These are phyloP conservation scores for Gynandropsis gynandra DNA, from an alignment of 345 rosid genomes.

Conservation along the genomic window DNA sequence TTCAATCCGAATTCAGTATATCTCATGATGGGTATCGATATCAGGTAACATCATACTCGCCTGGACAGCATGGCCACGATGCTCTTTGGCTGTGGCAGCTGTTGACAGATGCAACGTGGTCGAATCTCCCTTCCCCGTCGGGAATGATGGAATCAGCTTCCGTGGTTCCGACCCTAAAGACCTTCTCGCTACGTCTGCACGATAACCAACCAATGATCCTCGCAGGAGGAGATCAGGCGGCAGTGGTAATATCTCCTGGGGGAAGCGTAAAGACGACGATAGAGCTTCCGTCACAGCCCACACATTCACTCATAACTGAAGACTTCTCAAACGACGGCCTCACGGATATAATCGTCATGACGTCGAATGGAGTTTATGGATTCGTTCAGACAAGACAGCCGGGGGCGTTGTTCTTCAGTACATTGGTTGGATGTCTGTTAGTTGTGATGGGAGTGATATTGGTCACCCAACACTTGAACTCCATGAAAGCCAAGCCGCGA, in stretches of 20 bases:
- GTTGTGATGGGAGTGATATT: conserved; percentile 92
- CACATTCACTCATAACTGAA: conserved; percentile 68
- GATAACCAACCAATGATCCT: conserved; percentile 86
- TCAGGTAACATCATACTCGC: conserved; percentile 88
- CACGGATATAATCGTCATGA: conserved; percentile 79
- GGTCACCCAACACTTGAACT: conserved; percentile 78
- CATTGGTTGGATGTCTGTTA: conserved; percentile 85
- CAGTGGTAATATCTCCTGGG: conserved; percentile 75
- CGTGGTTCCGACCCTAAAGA: conserved; percentile 79
- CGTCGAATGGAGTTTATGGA: conserved; percentile 81
- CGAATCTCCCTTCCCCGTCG: conserved; percentile 85
- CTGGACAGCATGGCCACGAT: conserved; percentile 75
- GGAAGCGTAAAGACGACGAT: conserved; percentile 68
- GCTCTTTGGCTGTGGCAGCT: conserved; percentile 76
- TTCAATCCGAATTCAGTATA: neutral
- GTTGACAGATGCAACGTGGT: conserved; percentile 87
- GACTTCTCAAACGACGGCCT: conserved; percentile 93
- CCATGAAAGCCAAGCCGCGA: conserved; percentile 72
- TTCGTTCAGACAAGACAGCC: conserved; percentile 96
- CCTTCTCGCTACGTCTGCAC: conserved; percentile 58
- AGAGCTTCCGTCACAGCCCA: conserved; percentile 81
- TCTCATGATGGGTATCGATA: conserved; percentile 10
- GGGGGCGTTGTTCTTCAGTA: conserved; percentile 97
- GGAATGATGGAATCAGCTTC: conserved; percentile 71
- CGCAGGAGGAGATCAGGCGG: conserved; percentile 91